Evolutionary conservation across 208 protist genomes (phyloP), one percentile per base, ranked within the genome.

Genomic region (Trypanosoma conorhini): DNA sequence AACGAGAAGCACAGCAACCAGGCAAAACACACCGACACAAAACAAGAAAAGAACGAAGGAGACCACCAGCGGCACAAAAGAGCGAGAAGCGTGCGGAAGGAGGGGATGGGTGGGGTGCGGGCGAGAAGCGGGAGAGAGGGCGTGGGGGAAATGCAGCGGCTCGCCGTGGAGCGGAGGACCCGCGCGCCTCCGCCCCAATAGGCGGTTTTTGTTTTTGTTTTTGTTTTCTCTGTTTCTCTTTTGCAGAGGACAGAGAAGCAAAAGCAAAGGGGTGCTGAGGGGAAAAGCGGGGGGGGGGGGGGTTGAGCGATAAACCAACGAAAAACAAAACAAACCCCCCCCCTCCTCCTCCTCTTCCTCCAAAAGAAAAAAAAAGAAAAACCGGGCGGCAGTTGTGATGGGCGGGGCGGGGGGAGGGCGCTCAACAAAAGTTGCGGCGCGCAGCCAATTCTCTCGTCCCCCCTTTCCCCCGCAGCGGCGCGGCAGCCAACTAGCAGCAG

Each of bases 211-310:
- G n/a, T n/a, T n/a, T n/a, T n/a, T n/a, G n/a, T n/a, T n/a, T n/a
- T n/a, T n/a, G n/a, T n/a, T n/a, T n/a, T n/a, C n/a, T n/a, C n/a
- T n/a, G n/a, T n/a, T n/a, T n/a, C n/a, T n/a, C n/a, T n/a, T n/a
- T n/a, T n/a, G n/a, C n/a, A 35, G 19, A 60, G 35, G 35, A 62
- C 44, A 50, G 50, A 62, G 3, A 62, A 50, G 30, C 26, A 48
- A 62, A 50, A 38, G 26, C 19, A 62, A 42, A 42, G 28, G 15
- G 19, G 35, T 30, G 22, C 19, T 48, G 26, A 56, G 8, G 48
- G 7, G 5, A 42, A 31, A 66, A 8, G 22, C 30, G 44, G 44
- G 33, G 21, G 62, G 8, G 35, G 30, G 22, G 15, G 19, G 15
- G 33, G 21, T 33, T n/a, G 63, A 28, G 26, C 17, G 5, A 48